Percentiles rank a stretch among this genome's conserved stretches.
Conservation (phyloP, 495 filamentous ascomycete species). For the Rostrohypoxylon terebratum region DNA sequence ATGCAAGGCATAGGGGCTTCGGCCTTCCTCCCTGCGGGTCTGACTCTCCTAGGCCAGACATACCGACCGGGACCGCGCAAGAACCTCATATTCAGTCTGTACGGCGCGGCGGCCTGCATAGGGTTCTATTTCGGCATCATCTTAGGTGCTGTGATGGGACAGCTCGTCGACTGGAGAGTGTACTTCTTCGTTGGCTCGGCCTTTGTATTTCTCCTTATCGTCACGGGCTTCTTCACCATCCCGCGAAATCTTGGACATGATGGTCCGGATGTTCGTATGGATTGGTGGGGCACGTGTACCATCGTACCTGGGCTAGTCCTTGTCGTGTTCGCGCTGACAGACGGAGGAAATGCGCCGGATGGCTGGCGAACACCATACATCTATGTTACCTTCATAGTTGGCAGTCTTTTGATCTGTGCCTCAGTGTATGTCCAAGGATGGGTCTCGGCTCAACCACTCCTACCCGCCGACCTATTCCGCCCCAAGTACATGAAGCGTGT, state of each 20-base stretch:
- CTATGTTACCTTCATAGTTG: conserved; percentile 68
- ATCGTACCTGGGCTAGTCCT: conserved; percentile 76
- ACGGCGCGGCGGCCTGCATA: conserved; percentile 79
- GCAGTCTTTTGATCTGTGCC: conserved; percentile 64
- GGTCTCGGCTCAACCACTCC: conserved; percentile 76
- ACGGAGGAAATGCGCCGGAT: conserved; percentile 73
- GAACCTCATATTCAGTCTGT: conserved; percentile 85
- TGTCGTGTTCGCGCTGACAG: conserved; percentile 82
- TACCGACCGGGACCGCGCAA: conserved; percentile 89
- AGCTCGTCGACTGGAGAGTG: conserved; percentile 76
- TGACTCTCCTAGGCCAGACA: conserved; percentile 82
- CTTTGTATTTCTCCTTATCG: conserved; percentile 56
- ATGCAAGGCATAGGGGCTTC: conserved; percentile 83
- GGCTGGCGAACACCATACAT: conserved; percentile 83
- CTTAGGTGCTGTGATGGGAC: conserved; percentile 75
- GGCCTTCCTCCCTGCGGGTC: conserved; percentile 79
- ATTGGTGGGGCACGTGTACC: conserved; percentile 74
- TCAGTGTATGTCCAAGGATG: conserved; percentile 82
- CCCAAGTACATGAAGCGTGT: conserved; percentile 79
- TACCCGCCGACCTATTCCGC: conserved; percentile 79
- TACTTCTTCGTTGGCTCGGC: conserved; percentile 83
- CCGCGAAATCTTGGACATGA: conserved; percentile 70
- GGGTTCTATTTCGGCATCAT: conserved; percentile 89
- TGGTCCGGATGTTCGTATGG: conserved; percentile 61
- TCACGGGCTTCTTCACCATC: conserved; percentile 72